Base-by-base conservation (phyloP, 140 eudicot species). In the Cichorium intybus region DNA sequence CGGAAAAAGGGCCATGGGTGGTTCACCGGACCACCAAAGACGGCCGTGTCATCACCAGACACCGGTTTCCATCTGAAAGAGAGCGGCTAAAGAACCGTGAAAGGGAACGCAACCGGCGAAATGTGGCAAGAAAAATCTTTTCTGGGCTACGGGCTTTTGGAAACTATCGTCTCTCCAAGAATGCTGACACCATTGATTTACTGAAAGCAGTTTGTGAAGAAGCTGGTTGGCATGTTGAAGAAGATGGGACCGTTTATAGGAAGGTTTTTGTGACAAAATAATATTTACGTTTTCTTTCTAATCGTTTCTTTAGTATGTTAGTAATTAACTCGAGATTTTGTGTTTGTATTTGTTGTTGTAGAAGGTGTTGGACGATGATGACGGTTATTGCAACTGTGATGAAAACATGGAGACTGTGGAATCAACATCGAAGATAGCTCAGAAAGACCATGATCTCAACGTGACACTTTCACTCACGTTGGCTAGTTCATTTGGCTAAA, bases 211-310 rank as follows among this genome's bases (percentile, higher is more conserved):
- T 88, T 1, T 88, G 96, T 68, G 58, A 72, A 29, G 95, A 88
- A 66, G 96, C 96, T 56, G 96, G 94, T 4, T 88, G 90, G 96
- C 82, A 62, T 59, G 96, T 88, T 60, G 84, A 85, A 27, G 82
- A 85, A 28, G 90, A 88, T 63, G 96, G 96, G 3, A 75, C 81
- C 11, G 33, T 82, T 50, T 75, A 34, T 66, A 82, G 60, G 53
- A 80, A 88, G 87, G 96, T 85, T 2, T 8, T 23, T 51, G 12
- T 60, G 41, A 35, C 51, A 4, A 60, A 20, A 35, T 60, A 35
- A 60, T 60, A 1, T 60, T 37, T 39, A 6, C 15, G 5, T 57
- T 57, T 33, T 5, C 22, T 34, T 29, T 8, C 1, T 9, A 10
- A 27, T 24, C n/a, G 31, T 6, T 6, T 16, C 18, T 24, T 15